Base-by-base conservation (phyloP, 116 monocot species). In the Cymodocea nodosa region DNA sequence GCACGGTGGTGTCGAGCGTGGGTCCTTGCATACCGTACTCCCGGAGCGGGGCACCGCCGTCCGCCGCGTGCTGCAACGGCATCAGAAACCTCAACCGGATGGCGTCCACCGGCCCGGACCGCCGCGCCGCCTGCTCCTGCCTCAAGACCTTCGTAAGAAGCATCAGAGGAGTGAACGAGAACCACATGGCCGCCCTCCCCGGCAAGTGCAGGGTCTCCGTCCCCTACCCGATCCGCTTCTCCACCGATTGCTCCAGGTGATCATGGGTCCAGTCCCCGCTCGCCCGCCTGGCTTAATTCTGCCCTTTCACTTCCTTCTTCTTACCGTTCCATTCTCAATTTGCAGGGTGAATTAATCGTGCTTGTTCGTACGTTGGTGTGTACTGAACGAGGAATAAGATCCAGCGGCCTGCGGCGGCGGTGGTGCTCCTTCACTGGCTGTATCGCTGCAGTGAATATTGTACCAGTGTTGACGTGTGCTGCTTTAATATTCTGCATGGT, bases 121-220 rank as follows among this genome's bases (percentile, higher is more conserved):
- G 81, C 56, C 76, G 65, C n/a, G 24, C 30, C 0, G 73, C 54
- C 2, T 81, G 81, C 35, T 37, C 9, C 12, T 81, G 81, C 62
- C 70, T 81, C 23, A 81, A 77, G 66, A 50, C 16, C 44, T 17
- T 62, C 1, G 25, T 68, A 0, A n/a, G n/a, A 0, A 64, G 20
- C 4, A 22, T 69, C 17, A 39, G 51, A 0, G 81, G 76, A 0
- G 0, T 73, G 50, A 73, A 77, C 23, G 36, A 30, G 0, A 40
- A 30, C 23, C 20, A 53, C 48, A 70, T 55, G 30, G 12, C 59
- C 20, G 65, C 65, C 4, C 17, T 81, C 61, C 81, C 81, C 8
- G 15, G 18, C 18, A 77, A 57, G 70, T 81, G 81, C 15, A 73
- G 73, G 17, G 70, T 77, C 52, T 12, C 6, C 22, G 36, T 62